phyloP scores from a whole-genome alignment of 2,329 filamentous ascomycete species.

The Tolypocladium paradoxum region DNA sequence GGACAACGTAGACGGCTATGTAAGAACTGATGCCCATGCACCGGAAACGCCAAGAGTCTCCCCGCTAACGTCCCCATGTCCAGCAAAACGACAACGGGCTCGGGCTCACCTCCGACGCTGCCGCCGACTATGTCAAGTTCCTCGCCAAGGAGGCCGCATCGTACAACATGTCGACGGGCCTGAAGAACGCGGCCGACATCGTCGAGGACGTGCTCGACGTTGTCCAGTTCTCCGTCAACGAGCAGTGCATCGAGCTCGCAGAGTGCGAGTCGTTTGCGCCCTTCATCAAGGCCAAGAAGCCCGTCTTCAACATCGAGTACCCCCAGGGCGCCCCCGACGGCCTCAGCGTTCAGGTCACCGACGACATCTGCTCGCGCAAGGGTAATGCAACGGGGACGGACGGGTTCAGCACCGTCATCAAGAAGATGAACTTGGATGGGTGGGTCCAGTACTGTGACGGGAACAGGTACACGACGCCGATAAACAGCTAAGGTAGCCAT shows the following conservation, averaged over 20 bases:
- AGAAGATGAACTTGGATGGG: constrained; percentile 52
- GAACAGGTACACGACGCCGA: constrained; percentile 15
- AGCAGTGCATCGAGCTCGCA: constrained; percentile 51
- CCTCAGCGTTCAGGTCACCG: constrained; percentile 21
- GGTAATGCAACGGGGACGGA: constrained; percentile 28
- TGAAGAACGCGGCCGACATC: constrained; percentile 59
- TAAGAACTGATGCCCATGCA: constrained; percentile 11
- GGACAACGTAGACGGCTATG: constrained; percentile 60
- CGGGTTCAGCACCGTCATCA: constrained; percentile 53
- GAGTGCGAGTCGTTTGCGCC: constrained; percentile 48
- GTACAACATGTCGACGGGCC: constrained; percentile 48
- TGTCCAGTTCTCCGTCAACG: constrained; percentile 59
- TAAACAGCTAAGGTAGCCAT: not conserved
- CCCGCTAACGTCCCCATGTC: not conserved
- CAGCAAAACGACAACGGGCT: constrained; percentile 52
- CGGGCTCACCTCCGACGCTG: constrained; percentile 42
- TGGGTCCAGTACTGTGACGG: constrained; percentile 49
- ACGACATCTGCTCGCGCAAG: constrained; percentile 30
- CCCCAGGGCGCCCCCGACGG: constrained; percentile 35
- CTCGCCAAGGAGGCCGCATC: constrained; percentile 42
- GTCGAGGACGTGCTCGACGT: constrained; percentile 34
- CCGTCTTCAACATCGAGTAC: constrained; percentile 67
- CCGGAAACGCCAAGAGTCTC: not conserved
- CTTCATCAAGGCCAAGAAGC: constrained; percentile 51
- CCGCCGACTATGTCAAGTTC: constrained; percentile 49